A percentile compares a stretch with the other conserved stretches of the same genome.
These are phyloP conservation scores for Tolypocladium amazonense DNA, from an alignment of 2,329 filamentous ascomycete genomes.

Conservation along the genomic window DNA sequence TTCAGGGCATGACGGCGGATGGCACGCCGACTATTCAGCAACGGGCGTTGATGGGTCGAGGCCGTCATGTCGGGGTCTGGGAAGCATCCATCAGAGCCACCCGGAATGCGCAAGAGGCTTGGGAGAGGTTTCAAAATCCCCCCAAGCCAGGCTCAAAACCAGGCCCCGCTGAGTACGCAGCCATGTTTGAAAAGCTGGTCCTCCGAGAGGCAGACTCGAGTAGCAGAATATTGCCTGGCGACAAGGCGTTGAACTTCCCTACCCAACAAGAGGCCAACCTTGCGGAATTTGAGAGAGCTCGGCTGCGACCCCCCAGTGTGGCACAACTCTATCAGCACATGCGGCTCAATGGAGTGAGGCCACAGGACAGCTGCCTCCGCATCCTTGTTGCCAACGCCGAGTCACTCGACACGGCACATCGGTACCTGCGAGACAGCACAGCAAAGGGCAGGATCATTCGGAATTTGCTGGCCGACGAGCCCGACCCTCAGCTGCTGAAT, in stretches of 20 bases:
- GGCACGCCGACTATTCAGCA: conserved; percentile 47
- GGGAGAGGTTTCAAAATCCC: conserved; percentile 36
- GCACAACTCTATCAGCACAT: conserved; percentile 50
- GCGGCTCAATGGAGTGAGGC: conserved; percentile 34
- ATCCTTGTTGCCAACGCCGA: conserved; percentile 44
- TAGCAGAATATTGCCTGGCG: conserved; percentile 41
- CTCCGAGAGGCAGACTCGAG: conserved; percentile 16
- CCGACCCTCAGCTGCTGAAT: conserved; percentile 12
- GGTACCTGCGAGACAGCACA: conserved; percentile 37
- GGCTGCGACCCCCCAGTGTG: conserved; percentile 49
- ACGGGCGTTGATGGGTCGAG: conserved; percentile 11
- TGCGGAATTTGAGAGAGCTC: conserved; percentile 54
- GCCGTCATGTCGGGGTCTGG: conserved; percentile 29
- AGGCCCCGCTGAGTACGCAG: conserved; percentile 37
- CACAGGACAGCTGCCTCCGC: conserved; percentile 38
- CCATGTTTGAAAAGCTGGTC: conserved; percentile 50
- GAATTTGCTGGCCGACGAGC: conserved; percentile 11
- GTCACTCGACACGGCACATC: conserved; percentile 33
- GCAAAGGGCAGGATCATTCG: conserved; percentile 3
- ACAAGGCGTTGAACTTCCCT: conserved; percentile 39
- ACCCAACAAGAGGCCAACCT: conserved; percentile 33
- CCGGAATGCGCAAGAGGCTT: conserved; percentile 50
- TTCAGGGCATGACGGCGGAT: conserved; percentile 41
- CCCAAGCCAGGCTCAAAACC: conserved; percentile 23
- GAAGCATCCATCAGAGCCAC: conserved; percentile 47